phyloP scores from a whole-genome alignment of 768 basidiomycete genomes.

The Trametes gibbosa region DNA sequence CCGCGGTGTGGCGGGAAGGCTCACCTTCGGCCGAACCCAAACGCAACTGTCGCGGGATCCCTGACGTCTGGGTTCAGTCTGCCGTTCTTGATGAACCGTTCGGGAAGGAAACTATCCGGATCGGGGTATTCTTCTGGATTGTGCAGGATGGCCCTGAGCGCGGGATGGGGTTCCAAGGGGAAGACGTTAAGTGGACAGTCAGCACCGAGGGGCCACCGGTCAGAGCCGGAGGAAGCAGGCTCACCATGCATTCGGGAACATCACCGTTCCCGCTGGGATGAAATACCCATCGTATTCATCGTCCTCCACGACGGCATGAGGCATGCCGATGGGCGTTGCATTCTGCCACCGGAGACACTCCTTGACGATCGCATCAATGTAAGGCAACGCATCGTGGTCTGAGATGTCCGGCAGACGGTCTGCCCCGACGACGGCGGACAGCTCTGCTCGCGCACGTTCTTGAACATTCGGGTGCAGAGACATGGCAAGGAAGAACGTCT shows the following conservation, averaged over 20 bases:
- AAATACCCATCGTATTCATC: conserved; percentile 21
- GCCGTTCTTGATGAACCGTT: conserved; percentile 24
- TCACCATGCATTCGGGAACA: conserved; percentile 16
- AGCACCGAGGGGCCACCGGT: not conserved
- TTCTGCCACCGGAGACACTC: conserved; percentile 34
- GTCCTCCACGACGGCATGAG: conserved; percentile 11
- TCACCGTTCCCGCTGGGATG: conserved; percentile 18
- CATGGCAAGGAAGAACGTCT: conserved; percentile 29
- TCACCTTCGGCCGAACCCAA: conserved; percentile 29
- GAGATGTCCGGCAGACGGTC: conserved; percentile 25
- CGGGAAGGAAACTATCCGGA: conserved; percentile 26
- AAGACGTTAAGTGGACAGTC: too few relatives aligned
- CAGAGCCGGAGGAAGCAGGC: not conserved
- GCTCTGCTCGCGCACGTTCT: conserved; percentile 28
- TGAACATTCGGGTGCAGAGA: conserved; percentile 27
- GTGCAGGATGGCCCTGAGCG: conserved; percentile 26
- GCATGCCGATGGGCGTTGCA: conserved; percentile 23
- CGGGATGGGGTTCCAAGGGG: too few relatives aligned
- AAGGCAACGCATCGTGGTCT: conserved; percentile 26
- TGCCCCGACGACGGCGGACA: conserved; percentile 25
- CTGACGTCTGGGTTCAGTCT: conserved; percentile 14
- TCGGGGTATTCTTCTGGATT: conserved; percentile 27
- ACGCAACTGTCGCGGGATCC: conserved; percentile 17
- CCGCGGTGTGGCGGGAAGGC: not conserved
- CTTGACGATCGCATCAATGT: conserved; percentile 30